Conservation (phyloP, 305 asterid species). For the Rubia balearica region DNA sequence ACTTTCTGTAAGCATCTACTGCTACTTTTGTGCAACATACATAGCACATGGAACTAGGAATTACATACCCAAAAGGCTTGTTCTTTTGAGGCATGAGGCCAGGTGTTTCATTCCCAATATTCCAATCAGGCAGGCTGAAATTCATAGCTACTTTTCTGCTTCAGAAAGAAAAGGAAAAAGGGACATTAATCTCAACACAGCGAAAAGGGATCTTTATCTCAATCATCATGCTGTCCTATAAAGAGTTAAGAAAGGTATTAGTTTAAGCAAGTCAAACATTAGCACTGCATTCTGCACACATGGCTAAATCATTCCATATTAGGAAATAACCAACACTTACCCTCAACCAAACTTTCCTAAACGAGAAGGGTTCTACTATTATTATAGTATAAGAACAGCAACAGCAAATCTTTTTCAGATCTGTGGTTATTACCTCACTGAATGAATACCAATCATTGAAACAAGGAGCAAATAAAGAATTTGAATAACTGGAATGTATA, state of each 20-base stretch:
- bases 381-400: background rate
- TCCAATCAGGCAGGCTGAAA: slow-evolving; percentile 55
- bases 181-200: background rate
- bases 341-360: slow-evolving; percentile 3
- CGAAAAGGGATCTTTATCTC: background rate
- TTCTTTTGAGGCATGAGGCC: slow-evolving; percentile 32
- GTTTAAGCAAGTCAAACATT: background rate
- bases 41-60: background rate
- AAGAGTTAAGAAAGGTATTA: background rate
- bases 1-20: background rate
- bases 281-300: background rate
- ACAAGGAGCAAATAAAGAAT: background rate
- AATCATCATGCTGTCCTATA: slow-evolving; percentile 1
- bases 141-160: slow-evolving; percentile 39
- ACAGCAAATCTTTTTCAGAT: background rate
- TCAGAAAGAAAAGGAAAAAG: background rate
- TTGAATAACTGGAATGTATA: background rate
- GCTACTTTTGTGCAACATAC: background rate
- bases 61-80: slow-evolving; percentile 40
- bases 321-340: slow-evolving; percentile 1
- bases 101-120: slow-evolving; percentile 36
- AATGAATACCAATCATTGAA: background rate
- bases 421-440: background rate
- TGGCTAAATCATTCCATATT: background rate
- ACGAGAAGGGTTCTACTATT: slow-evolving; percentile 7